Conservation (phyloP, 768 basidiomycete species). For the Suillus hirtellus region DNA sequence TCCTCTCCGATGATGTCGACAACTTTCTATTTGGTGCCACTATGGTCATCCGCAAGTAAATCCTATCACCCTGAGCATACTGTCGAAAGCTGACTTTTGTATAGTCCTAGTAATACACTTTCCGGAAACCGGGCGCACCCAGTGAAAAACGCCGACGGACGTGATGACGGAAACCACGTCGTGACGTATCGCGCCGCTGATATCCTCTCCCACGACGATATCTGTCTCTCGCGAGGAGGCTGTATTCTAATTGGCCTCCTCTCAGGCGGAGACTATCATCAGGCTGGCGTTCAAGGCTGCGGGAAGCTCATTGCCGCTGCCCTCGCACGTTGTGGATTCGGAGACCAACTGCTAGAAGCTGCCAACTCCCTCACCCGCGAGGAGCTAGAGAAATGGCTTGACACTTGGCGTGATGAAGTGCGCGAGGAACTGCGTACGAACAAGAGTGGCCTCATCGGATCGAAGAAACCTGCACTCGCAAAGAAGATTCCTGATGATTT, state of each 20-base stretch:
- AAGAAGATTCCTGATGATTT: slow-evolving; percentile 64
- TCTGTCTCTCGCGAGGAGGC: slow-evolving; percentile 60
- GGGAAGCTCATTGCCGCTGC: slow-evolving; percentile 73
- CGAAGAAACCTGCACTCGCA: slow-evolving; percentile 66
- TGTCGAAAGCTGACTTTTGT: slow-evolving; percentile 12
- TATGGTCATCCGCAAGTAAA: slow-evolving; percentile 82
- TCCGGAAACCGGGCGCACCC: slow-evolving; percentile 70
- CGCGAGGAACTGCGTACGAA: slow-evolving; percentile 69
- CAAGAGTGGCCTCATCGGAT: slow-evolving; percentile 58
- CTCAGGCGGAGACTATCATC: slow-evolving; percentile 89
- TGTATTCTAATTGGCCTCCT: slow-evolving; percentile 82
- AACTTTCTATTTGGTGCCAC: slow-evolving; percentile 87
- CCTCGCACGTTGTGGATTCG: slow-evolving; percentile 80
- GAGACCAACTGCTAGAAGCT: slow-evolving; percentile 67
- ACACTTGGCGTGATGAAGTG: slow-evolving; percentile 62
- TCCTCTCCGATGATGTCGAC: slow-evolving; percentile 93
- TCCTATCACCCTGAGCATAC: background rate
- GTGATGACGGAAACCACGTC: slow-evolving; percentile 72
- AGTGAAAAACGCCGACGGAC: slow-evolving; percentile 62
- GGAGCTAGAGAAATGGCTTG: slow-evolving; percentile 53
- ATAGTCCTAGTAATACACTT: slow-evolving; percentile 68
- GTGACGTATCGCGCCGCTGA: slow-evolving; percentile 39
- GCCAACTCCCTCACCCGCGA: slow-evolving; percentile 46
- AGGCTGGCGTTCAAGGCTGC: slow-evolving; percentile 65
- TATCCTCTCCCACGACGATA: slow-evolving; percentile 44